Percentiles rank a stretch among this genome's conserved stretches.
These are phyloP conservation scores for Penicillium ucsense DNA, from an alignment of 495 filamentous ascomycete species.

Conservation along the genomic window DNA sequence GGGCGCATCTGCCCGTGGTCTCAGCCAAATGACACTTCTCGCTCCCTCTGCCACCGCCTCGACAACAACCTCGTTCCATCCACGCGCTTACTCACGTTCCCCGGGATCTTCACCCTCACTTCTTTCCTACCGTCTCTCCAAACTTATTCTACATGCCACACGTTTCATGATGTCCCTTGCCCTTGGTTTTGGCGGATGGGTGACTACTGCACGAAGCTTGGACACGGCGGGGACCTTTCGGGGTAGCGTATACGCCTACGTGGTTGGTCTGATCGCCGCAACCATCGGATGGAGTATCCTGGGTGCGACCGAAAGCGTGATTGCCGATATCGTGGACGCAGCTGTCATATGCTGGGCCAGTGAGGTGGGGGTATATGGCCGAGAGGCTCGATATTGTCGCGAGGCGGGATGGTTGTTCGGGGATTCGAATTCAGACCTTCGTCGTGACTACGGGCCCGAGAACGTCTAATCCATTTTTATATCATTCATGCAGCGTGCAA, in stretches of 20 bases:
- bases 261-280: constrained; percentile 83
- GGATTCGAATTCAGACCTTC: constrained; percentile 23
- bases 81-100: constrained; percentile 31
- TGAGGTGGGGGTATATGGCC: constrained; percentile 59
- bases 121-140: constrained; percentile 76
- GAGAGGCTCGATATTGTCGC: constrained; percentile 71
- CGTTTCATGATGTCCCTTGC: constrained; percentile 81
- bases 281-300: constrained; percentile 92
- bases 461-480: constrained; percentile 8
- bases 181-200: constrained; percentile 93
- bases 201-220: constrained; percentile 74
- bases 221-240: constrained; percentile 43
- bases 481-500: too few species aligned
- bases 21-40: constrained; percentile 70
- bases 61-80: constrained; percentile 39
- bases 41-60: constrained; percentile 40
- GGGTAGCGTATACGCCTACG: constrained; percentile 91
- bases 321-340: constrained; percentile 87
- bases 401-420: constrained; percentile 80
- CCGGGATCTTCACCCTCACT: constrained; percentile 32
- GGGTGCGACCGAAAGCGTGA: constrained; percentile 88
- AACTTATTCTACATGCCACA: constrained; percentile 82
- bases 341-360: constrained; percentile 89
- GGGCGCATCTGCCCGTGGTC: constrained; percentile 58
- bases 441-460: constrained; percentile 3